Evolutionary conservation across 1,139 yeast species (phyloP).

Genomic region (Komagataea norvegica): DNA sequence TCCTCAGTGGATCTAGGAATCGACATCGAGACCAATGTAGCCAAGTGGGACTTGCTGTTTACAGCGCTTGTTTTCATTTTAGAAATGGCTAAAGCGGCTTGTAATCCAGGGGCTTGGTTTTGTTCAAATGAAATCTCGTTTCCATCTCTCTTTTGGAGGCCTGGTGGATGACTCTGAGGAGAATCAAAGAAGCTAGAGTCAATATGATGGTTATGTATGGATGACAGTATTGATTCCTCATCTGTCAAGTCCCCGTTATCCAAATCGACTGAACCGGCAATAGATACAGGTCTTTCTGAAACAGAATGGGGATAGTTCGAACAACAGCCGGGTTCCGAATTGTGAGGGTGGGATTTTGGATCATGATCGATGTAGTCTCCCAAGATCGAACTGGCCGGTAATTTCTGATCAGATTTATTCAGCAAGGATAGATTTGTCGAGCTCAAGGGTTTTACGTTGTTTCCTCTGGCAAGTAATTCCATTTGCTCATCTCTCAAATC

Average conservation of each 20-base stretch:
- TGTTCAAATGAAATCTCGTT: slow-evolving; percentile 43
- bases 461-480: slow-evolving; percentile 22
- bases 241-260: slow-evolving; percentile 44
- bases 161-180: neutral
- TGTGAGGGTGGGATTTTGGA: slow-evolving; percentile 45
- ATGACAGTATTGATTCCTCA: slow-evolving; percentile 36
- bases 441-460: slow-evolving; percentile 24
- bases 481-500: slow-evolving; percentile 29
- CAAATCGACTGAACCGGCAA: slow-evolving; percentile 52
- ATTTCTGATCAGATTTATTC: slow-evolving; percentile 17
- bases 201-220: slow-evolving; percentile 9
- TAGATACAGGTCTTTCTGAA: slow-evolving; percentile 60
- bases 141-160: slow-evolving; percentile 2
- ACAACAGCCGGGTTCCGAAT: slow-evolving; percentile 54
- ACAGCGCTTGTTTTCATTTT: slow-evolving; percentile 40
- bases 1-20: slow-evolving; percentile 77
- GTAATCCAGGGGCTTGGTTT: slow-evolving; percentile 73
- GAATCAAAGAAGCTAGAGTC: slow-evolving; percentile 2
- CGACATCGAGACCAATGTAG: slow-evolving; percentile 65
- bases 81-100: slow-evolving; percentile 51
- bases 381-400: slow-evolving; percentile 7
- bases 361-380: slow-evolving; percentile 24
- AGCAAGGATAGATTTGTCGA: slow-evolving; percentile 30
- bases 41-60: slow-evolving; percentile 47
- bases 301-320: slow-evolving; percentile 48